Evolutionary conservation across 768 basidiomycete species (phyloP), one percentile per base, ranked within the genome.

Genomic region (Phylloporus rhodoxanthus): DNA sequence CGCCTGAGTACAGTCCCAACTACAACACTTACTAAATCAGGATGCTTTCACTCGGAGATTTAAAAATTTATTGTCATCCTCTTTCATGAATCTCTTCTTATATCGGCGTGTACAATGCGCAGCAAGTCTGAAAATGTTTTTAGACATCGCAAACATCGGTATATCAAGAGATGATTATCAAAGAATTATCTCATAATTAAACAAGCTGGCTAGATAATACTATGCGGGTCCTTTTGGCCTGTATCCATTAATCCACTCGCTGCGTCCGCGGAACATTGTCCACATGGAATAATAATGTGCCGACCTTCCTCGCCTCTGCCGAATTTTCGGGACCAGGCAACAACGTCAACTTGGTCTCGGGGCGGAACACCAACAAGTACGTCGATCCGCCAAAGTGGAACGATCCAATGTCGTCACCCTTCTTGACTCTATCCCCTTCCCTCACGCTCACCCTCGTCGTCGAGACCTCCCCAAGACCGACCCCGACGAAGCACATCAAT

Each of bases 341-440:
- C 40, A 62, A 21, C 37, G 41, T 61, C 50, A 65, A 13, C 47
- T 47, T 38, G 36, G 63, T 63, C 46, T 68, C 54, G 15, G 64
- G 62, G 26, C 68, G 48, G 67, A 82, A 82, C 15, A 80, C 50
- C 41, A 76, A 52, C 48, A 71, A 65, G 50, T 78, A 71, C 1
- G 77, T 72, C 19, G 78, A 83, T 2, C 81, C 81, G 1, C 80
- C 80, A 65, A 82, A 82, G 57, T 82, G 81, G 72, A 85, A 80
- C 68, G 72, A 75, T 51, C 83, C 84, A 0, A 81, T 51, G 58
- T 82, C 64, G 25, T 83, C 76, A 1, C 84, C 82, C 53, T 75
- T 76, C 47, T 64, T 67, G 20, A 84, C 61, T 33, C 51, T 51
- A 26, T 81, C 60, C 1, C 77, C 76, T 14, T 61, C 68, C 57